Conservation (phyloP, 2,329 filamentous ascomycete genomes). For the Paecilomyces fulvus region DNA sequence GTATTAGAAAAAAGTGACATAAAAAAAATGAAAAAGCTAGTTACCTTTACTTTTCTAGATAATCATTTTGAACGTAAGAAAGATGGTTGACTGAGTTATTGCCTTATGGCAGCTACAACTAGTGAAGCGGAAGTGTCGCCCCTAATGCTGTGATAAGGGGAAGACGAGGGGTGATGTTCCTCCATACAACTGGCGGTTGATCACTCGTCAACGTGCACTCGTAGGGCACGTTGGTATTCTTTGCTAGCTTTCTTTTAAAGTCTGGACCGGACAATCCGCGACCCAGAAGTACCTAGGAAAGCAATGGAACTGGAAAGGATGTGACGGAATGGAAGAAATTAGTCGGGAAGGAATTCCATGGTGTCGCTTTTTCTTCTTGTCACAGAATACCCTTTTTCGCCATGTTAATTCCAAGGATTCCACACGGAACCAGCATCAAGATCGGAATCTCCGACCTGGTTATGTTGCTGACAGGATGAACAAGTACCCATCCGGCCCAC, state of each 20-base stretch:
- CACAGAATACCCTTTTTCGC: not conserved
- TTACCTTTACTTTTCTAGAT: not conserved
- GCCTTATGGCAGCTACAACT: not conserved
- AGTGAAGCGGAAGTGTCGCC: not conserved
- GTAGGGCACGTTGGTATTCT: not conserved
- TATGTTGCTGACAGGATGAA: not conserved
- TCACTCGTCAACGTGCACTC: not conserved
- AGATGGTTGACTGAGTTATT: too few relatives aligned
- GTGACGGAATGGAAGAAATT: not conserved
- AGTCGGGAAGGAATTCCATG: not conserved
- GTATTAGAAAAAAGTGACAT: not conserved
- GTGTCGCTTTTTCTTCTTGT: not conserved
- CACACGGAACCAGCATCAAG: not conserved
- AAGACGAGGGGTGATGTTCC: not conserved
- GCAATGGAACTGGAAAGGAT: not conserved
- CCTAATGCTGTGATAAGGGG: not conserved
- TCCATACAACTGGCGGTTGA: not conserved
- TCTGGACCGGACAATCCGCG: not conserved
- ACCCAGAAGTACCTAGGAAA: not conserved
- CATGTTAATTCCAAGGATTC: not conserved
- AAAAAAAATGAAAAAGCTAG: not conserved
- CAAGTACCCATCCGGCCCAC: not conserved
- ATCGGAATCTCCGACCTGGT: not conserved
- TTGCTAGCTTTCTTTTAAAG: not conserved
- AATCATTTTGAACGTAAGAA: not conserved